Conservation (phyloP, 2,329 filamentous ascomycete genomes). For the Escovopsis sp. region DNA sequence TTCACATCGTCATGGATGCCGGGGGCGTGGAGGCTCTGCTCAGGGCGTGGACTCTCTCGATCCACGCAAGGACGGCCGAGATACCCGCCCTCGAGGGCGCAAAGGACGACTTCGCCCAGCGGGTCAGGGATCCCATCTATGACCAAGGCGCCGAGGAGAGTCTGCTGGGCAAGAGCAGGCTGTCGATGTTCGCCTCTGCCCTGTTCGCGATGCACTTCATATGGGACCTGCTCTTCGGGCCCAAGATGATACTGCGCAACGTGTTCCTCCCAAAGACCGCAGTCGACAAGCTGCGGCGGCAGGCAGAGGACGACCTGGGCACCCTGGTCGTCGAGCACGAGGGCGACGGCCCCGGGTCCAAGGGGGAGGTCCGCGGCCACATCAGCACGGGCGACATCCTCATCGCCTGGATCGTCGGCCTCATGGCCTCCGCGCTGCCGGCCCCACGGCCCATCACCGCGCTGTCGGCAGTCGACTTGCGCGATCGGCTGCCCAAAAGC, state of each 20-base stretch:
- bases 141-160: neutral
- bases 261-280: neutral
- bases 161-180: neutral
- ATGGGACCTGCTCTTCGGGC: neutral
- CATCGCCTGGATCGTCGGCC: neutral
- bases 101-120: neutral
- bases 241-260: neutral
- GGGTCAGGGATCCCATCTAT: neutral
- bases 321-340: neutral
- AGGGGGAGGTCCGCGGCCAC: no score
- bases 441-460: slow-evolving; percentile 10
- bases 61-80: slow-evolving; percentile 26
- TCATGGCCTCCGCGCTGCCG: neutral
- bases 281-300: neutral
- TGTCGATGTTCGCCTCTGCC: neutral
- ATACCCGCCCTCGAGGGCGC: slow-evolving; percentile 19
- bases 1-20: slow-evolving; percentile 32
- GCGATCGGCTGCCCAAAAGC: slow-evolving; percentile 9
- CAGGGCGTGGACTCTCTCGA: slow-evolving; percentile 28
- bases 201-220: neutral
- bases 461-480: slow-evolving; percentile 12
- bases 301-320: neutral
- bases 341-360: no score
- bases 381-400: neutral
- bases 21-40: slow-evolving; percentile 28